phyloP scores from a whole-genome alignment of 75 land plant genomes.

The Azolla pinnata region DNA sequence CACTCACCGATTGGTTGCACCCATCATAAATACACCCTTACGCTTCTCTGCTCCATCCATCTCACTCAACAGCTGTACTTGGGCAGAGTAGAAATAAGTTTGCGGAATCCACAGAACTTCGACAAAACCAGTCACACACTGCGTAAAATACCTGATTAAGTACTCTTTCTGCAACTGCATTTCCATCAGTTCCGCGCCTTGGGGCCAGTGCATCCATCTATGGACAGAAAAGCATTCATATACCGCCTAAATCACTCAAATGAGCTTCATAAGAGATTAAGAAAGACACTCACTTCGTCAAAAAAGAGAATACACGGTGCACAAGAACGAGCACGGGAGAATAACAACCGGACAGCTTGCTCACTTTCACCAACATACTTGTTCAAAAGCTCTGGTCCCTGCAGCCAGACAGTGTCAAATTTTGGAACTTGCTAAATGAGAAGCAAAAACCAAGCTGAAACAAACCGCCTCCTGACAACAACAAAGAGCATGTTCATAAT shows the following conservation, averaged over 20 bases:
- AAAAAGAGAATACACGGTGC: constrained; percentile 88
- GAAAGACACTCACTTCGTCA: constrained; percentile 57
- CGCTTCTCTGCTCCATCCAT: constrained; percentile 86
- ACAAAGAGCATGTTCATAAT: too few relatives aligned
- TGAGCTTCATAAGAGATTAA: background rate
- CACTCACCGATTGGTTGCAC: constrained; percentile 83
- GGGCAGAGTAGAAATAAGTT: too few relatives aligned
- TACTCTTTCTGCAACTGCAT: constrained; percentile 82
- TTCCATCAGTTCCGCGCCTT: constrained; percentile 83
- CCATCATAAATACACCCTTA: constrained; percentile 73
- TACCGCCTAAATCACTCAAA: background rate
- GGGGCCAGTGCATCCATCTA: constrained; percentile 95
- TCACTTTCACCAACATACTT: constrained; percentile 99
- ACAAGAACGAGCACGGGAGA: constrained; percentile 74
- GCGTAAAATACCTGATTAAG: constrained; percentile 60
- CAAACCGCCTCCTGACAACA: too few relatives aligned
- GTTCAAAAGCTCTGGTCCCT: constrained; percentile 92
- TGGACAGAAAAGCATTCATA: background rate
- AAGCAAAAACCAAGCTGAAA: too few relatives aligned
- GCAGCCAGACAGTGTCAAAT: too few relatives aligned
- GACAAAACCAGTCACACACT: too few relatives aligned
- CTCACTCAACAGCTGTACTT: constrained; percentile 73
- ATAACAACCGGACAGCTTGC: constrained; percentile 65
- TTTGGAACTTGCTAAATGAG: too few relatives aligned
- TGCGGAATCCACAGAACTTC: too few relatives aligned